Evolutionary conservation across 495 filamentous ascomycete genomes (phyloP).

Genomic region (Daldinia caldariorum): DNA sequence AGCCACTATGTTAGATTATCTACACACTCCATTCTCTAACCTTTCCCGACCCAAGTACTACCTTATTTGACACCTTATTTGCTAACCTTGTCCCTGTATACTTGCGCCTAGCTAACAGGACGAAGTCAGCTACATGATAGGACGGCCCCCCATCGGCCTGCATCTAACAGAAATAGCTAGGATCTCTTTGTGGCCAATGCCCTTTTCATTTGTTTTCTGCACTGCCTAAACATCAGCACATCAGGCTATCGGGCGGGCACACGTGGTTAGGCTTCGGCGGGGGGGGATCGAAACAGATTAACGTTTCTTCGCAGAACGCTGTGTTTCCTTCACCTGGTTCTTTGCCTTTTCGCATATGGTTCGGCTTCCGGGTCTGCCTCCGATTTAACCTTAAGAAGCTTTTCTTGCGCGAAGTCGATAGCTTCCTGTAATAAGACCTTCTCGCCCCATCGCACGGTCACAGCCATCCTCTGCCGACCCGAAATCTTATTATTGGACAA

Average conservation of each 20-base stretch:
- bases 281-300: constrained; percentile 27
- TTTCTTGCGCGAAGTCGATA: constrained; percentile 49
- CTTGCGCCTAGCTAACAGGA: constrained; percentile 10
- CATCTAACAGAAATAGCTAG: not conserved
- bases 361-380: constrained; percentile 48
- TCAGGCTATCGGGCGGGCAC: constrained; percentile 18
- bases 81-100: constrained; percentile 29
- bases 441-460: constrained; percentile 82
- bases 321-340: constrained; percentile 43
- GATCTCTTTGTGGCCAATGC: constrained; percentile 9
- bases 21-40: not conserved
- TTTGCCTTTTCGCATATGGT: constrained; percentile 54
- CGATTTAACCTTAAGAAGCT: constrained; percentile 47
- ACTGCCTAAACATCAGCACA: constrained; percentile 3
- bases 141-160: constrained; percentile 1
- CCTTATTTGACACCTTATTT: constrained; percentile 23
- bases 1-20: not conserved
- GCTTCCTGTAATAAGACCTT: constrained; percentile 72
- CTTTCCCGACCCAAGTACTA: not conserved
- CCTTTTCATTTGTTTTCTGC: constrained; percentile 14
- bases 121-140: constrained; percentile 20
- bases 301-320: not conserved
- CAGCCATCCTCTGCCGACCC: constrained; percentile 69
- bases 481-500: constrained; percentile 51
- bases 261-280: constrained; percentile 27